Percentiles rank a stretch among this genome's conserved stretches.
Evolutionary conservation across 306 rosid genomes (phyloP).

Genomic region (Cicer yamashitae): DNA sequence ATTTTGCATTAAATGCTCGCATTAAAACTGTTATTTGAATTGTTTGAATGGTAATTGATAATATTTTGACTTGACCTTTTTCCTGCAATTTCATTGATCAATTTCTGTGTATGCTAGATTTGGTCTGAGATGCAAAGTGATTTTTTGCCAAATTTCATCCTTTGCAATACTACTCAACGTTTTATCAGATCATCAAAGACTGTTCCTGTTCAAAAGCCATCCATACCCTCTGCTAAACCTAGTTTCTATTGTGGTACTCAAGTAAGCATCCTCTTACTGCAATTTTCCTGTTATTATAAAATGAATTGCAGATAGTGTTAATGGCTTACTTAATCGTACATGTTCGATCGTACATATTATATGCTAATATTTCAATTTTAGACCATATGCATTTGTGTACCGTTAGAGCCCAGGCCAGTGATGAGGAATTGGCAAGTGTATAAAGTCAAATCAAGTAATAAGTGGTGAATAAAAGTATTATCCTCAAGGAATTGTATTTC

Average conservation of each 20-base stretch:
- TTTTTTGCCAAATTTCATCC: conserved; percentile 89
- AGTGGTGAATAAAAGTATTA: conserved; percentile 6
- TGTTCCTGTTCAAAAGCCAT: conserved; percentile 90
- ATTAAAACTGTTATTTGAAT: conserved; percentile 35
- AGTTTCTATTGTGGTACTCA: conserved; percentile 91
- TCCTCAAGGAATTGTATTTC: background rate
- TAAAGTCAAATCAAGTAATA: conserved; percentile 2
- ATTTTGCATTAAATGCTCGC: conserved; percentile 23
- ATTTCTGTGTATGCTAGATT: conserved; percentile 64
- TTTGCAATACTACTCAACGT: conserved; percentile 95
- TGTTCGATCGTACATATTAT: conserved; percentile 17
- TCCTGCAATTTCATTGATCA: conserved; percentile 41
- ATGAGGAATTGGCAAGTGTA: conserved; percentile 18
- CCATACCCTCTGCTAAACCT: conserved; percentile 93
- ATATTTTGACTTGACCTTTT: conserved; percentile 32
- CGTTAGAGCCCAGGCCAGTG: conserved; percentile 3
- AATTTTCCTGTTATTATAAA: conserved; percentile 9
- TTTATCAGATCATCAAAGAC: conserved; percentile 84
- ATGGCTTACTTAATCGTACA: conserved; percentile 4
- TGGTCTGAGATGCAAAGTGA: conserved; percentile 99
- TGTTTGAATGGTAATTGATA: conserved; percentile 38
- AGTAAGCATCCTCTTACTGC: conserved; percentile 57
- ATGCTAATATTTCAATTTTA: conserved; percentile 27
- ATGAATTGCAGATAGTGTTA: conserved; percentile 31
- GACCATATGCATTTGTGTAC: conserved; percentile 15